Conservation (phyloP, 1,139 yeast species). For the Taphrina betulina region DNA sequence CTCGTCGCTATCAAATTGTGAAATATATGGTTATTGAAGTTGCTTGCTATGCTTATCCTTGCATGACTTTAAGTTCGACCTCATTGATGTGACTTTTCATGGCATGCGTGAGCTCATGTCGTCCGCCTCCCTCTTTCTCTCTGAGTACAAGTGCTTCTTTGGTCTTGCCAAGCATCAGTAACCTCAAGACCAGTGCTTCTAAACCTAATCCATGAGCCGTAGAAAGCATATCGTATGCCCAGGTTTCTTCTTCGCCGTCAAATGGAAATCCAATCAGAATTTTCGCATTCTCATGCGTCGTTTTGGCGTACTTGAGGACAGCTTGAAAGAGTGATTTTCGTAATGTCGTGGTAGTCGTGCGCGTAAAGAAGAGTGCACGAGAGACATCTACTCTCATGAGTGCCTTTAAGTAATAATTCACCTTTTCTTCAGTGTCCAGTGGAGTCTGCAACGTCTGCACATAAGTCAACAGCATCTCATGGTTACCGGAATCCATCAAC, state of each 20-base stretch:
- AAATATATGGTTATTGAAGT: no score
- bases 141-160: conserved; percentile 11
- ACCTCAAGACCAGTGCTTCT: conserved; percentile 25
- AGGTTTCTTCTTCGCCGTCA: conserved; percentile 6
- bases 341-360: conserved; percentile 1
- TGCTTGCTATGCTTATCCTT: no score
- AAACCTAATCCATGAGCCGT: conserved; percentile 1
- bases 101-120: conserved; percentile 2
- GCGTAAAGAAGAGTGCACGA: conserved; percentile 19
- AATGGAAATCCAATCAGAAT: conserved; percentile 18
- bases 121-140: conserved; percentile 14
- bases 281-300: neutral
- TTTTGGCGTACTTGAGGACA: conserved; percentile 9
- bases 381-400: conserved; percentile 10
- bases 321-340: conserved; percentile 8
- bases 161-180: conserved; percentile 19
- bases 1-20: no score
- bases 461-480: conserved; percentile 4
- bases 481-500: conserved; percentile 4
- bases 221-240: conserved; percentile 21
- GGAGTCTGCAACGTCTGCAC: conserved; percentile 23
- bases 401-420: conserved; percentile 5
- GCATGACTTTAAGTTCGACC: neutral
- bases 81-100: neutral
- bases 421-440: conserved; percentile 22